phyloP scores from a whole-genome alignment of 1,284 basidiomycete species.

The Cryptococcus sp. region DNA sequence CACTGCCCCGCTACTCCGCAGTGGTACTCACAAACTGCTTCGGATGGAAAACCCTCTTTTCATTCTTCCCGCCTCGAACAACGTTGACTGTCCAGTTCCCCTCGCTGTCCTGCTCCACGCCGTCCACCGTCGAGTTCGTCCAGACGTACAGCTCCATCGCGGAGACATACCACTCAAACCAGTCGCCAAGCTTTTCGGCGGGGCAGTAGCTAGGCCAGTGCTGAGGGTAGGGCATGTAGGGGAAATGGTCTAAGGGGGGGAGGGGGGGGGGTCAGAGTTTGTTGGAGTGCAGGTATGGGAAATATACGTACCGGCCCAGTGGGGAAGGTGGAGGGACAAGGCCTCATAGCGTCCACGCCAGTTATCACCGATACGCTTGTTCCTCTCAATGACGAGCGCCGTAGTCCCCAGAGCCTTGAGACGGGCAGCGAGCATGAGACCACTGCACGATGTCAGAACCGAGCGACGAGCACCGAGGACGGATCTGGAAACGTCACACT shows the following conservation, averaged over 20 bases:
- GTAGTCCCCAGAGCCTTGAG: slow-evolving; percentile 49
- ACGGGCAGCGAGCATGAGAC: slow-evolving; percentile 48
- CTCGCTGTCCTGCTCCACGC: slow-evolving; percentile 51
- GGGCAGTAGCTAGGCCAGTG: slow-evolving; percentile 63
- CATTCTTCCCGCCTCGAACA: slow-evolving; percentile 43
- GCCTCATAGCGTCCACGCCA: slow-evolving; percentile 57
- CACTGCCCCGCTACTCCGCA: no score
- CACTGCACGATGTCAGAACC: slow-evolving; percentile 16
- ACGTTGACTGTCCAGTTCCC: slow-evolving; percentile 58
- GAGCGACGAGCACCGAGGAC: neutral
- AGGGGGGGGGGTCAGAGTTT: no score
- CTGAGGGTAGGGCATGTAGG: slow-evolving; percentile 53
- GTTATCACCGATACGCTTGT: slow-evolving; percentile 46
- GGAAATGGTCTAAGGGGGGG: slow-evolving; percentile 45
- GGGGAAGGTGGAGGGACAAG: slow-evolving; percentile 61
- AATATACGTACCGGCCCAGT: slow-evolving; percentile 49
- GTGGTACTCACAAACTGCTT: slow-evolving; percentile 21
- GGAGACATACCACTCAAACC: slow-evolving; percentile 36
- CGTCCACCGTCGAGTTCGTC: slow-evolving; percentile 52
- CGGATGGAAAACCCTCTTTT: slow-evolving; percentile 54
- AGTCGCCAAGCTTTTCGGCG: slow-evolving; percentile 48
- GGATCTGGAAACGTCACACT: neutral
- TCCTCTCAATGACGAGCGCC: slow-evolving; percentile 49
- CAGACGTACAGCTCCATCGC: slow-evolving; percentile 41
- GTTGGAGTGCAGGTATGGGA: no score